Conservation (phyloP, 768 basidiomycete genomes). For the Clavaria fumosa region DNA sequence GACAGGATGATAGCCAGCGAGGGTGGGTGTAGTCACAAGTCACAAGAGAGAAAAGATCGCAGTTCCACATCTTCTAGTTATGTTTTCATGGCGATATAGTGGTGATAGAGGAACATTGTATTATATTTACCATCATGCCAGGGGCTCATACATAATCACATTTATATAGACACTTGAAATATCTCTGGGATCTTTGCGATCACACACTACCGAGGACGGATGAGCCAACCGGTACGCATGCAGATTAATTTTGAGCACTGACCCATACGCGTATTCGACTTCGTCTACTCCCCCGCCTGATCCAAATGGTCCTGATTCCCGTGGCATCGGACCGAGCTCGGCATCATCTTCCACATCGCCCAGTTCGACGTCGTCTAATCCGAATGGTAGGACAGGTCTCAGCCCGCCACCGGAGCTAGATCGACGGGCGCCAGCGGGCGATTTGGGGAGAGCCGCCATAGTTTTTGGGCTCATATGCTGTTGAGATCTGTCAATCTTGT, state of each 20-base stretch:
- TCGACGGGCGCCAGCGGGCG: conserved; percentile 67
- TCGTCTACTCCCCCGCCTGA: conserved; percentile 78
- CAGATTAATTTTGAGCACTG: conserved; percentile 19
- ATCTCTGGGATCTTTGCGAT: conserved; percentile 13
- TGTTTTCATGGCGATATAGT: too few species aligned
- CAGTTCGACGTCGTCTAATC: conserved; percentile 62
- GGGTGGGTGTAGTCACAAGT: too few species aligned
- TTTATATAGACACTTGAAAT: too few species aligned
- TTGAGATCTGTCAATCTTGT: conserved; percentile 2
- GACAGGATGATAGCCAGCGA: too few species aligned
- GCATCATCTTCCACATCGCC: conserved; percentile 56
- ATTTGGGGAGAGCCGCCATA: conserved; percentile 85
- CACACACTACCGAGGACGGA: not conserved
- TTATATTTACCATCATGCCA: too few species aligned
- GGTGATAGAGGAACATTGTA: too few species aligned
- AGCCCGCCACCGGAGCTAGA: conserved; percentile 76
- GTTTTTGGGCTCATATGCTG: conserved; percentile 96
- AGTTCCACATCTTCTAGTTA: too few species aligned
- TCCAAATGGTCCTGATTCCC: conserved; percentile 58
- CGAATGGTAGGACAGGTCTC: conserved; percentile 62
- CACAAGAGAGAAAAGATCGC: too few species aligned
- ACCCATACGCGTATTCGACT: conserved; percentile 83
- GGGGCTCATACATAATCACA: too few species aligned
- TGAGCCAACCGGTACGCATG: not conserved
- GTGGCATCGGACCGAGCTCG: conserved; percentile 62